Base-by-base conservation (phyloP, 2,329 filamentous ascomycete species). In the Fusarium sp. region DNA sequence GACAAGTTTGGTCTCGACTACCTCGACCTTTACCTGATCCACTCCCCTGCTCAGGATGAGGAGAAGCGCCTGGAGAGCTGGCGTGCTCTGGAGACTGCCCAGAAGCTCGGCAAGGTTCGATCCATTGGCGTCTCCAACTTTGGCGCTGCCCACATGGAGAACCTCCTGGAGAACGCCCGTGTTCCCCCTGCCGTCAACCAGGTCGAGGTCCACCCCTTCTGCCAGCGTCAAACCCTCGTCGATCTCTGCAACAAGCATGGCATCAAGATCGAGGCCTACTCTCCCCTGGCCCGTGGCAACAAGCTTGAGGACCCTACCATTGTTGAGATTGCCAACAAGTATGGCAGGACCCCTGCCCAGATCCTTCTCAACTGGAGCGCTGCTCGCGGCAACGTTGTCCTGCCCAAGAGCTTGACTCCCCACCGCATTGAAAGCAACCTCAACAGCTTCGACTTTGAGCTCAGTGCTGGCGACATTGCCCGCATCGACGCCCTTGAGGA, bases 91-190 rank as follows among this genome's bases (percentile, higher is more conserved):
- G 90, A 92, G 80, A 90, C 89, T 20, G 91, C 95, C 85, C 87
- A 91, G 80, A 87, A 87, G 39, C 87, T 89, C 2, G 92, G 92
- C 75, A 90, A 90, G 78, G 91, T 91, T 66, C 87, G 85, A 72
- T 90, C 91, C 62, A 94, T 96, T 76, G 94, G 94, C 56, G 91
- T 96, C 32, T 93, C 91, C 78, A 96, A 96, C 85, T 95, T 93
- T 80, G 94, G 94, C 0, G 89, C 93, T 52, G 79, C 82, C n/a
- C 84, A 92, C 76, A 81, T 92, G 23, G 86, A 90, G 81, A 79
- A 83, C 30, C 83, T 91, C 39, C 82, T 92, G 2, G 77, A 87
- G 76, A 89, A 90, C 10, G 89, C 90, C 57, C 87, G 85, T 64
- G 82, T 93, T 62, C 79, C 86, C 1, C 94, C 94, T 0, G 91